Percentiles rank a stretch among this genome's conserved stretches.
Conservation (phyloP, 148 eudicot genomes). For the Rhododendron ferrugineum region DNA sequence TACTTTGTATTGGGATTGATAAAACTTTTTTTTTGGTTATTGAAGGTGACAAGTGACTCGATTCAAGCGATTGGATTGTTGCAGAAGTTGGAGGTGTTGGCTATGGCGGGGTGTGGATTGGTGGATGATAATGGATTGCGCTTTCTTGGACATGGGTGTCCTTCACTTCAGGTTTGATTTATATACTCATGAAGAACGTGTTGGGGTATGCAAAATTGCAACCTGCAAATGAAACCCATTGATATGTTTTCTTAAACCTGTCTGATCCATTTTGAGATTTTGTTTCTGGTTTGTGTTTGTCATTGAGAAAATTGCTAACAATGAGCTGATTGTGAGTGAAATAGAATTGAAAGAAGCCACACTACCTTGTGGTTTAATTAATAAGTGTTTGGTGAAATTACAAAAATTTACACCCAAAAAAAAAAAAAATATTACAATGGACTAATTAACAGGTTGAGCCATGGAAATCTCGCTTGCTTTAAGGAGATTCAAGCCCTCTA, state of each 20-base stretch:
- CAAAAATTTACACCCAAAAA: no score
- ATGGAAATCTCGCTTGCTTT: no score
- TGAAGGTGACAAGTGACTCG: conserved; percentile 55
- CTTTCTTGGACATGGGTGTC: conserved; percentile 55
- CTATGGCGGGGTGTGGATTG: conserved; percentile 54
- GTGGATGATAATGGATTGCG: conserved; percentile 63
- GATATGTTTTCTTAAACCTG: neutral
- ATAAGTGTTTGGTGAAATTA: neutral
- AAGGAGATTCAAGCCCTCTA: no score
- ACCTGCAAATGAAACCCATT: neutral
- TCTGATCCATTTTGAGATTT: neutral
- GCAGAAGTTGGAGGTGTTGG: conserved; percentile 50
- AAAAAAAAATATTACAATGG: no score
- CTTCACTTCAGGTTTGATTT: conserved; percentile 63
- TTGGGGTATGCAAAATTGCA: neutral
- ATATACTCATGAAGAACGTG: neutral
- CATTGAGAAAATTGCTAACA: neutral
- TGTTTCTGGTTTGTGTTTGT: neutral
- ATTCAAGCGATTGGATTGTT: conserved; percentile 39
- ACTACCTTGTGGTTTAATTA: neutral
- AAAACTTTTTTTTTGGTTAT: neutral
- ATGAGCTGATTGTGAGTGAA: neutral
- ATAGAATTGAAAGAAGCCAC: neutral
- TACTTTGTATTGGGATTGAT: neutral
- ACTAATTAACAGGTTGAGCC: no score